Evolutionary conservation across 2,329 filamentous ascomycete genomes (phyloP), one percentile per base, ranked within the genome.

Genomic region (Colletotrichum falcatum): DNA sequence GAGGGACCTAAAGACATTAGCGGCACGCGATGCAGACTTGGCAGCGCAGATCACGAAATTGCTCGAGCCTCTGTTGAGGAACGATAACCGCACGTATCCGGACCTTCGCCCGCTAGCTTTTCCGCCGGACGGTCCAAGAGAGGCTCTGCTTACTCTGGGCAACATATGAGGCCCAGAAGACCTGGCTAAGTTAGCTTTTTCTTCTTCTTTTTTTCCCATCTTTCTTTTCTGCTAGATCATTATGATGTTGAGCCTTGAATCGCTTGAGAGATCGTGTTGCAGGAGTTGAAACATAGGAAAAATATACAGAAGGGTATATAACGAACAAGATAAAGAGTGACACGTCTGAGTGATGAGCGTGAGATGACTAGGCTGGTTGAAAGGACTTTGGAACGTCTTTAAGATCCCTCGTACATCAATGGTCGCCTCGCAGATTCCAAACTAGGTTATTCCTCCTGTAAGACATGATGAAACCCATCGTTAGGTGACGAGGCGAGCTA

Each of bases 1-100:
- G 66, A 62, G 67, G 11, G 78, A 78, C 53, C 42, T 80, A 26
- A 59, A 73, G 39, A 76, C 67, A 54, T 70, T 81, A n/a, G 67
- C 69, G 20, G 64, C 64, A 18, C 64, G 75, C 37, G 71, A 75
- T 16, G 73, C 75, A 9, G 73, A 59, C 33, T 73, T 77, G 71
- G 63, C 78, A 0, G 67, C 60, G 26, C 73, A 78, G 65, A 66
- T 80, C 1, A 74, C 73, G 65, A 66, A 30, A 9, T 30, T 80
- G 73, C 53, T 81, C n/a, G 56, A 72, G 30, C 73, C 73, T 3
- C 64, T 79, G 30, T 67, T 76, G 5, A 59, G 35, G 5, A 30
- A 61, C 14, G 68, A 63, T 14, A 51, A 39, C 1, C 33, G 53
- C 2, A 55, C 33, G 2, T 74, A 71, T 49, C 64, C 75, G 9